phyloP scores from a whole-genome alignment of 306 rosid species.

The Spatholobus suberectus region DNA sequence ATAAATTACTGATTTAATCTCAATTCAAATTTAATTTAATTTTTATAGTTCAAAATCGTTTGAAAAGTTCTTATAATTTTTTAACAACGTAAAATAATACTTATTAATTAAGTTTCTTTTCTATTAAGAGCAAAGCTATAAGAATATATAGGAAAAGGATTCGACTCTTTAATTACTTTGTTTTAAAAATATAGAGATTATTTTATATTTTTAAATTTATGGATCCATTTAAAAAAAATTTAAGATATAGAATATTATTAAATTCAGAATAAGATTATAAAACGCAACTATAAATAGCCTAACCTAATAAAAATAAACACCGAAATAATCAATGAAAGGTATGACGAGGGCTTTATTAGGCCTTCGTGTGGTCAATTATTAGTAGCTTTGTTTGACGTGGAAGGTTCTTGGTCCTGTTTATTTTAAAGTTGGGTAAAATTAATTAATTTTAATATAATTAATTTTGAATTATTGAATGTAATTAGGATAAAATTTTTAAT shows the following conservation, averaged over 20 bases:
- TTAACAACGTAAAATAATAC: not conserved
- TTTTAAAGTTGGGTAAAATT: not conserved
- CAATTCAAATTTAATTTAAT: not conserved
- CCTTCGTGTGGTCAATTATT: conserved; percentile 20
- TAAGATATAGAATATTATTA: no score
- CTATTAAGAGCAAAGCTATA: not conserved
- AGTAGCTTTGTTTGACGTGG: conserved; percentile 16
- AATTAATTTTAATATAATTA: not conserved
- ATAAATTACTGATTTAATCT: not conserved
- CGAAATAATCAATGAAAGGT: not conserved
- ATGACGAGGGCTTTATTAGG: not conserved
- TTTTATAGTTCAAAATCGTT: not conserved
- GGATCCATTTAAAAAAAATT: not conserved
- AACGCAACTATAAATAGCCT: not conserved
- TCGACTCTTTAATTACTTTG: not conserved
- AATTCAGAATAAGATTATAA: not conserved
- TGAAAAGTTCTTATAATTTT: not conserved
- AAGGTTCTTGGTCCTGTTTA: conserved; percentile 7
- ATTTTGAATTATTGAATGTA: not conserved
- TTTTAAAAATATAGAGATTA: not conserved
- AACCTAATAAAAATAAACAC: not conserved
- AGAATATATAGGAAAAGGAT: not conserved
- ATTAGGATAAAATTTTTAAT: not conserved
- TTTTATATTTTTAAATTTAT: not conserved
- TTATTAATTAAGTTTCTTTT: not conserved